Percentiles rank a stretch among this genome's conserved stretches.
These are phyloP conservation scores for Dryadomyces quercus-mongolicae DNA, from an alignment of 2,329 filamentous ascomycete species.

Conservation along the genomic window DNA sequence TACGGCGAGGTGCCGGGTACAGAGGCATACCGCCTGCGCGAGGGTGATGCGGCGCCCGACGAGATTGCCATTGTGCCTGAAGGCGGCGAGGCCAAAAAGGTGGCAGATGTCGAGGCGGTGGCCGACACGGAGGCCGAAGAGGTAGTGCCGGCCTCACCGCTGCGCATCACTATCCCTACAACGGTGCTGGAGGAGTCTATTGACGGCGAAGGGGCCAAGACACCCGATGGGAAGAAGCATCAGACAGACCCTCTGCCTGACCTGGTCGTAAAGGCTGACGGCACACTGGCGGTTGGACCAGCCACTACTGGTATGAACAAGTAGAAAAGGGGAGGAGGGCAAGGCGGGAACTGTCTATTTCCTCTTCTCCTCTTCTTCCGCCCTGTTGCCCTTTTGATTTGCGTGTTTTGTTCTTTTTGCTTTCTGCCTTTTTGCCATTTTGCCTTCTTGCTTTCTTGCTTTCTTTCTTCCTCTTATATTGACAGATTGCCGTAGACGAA, in stretches of 20 bases:
- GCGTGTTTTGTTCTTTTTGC: neutral
- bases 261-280: slow-evolving; percentile 33
- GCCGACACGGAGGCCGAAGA: neutral
- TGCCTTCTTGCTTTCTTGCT: slow-evolving; percentile 8
- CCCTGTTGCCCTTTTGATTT: no score
- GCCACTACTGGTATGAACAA: slow-evolving; percentile 23
- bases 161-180: slow-evolving; percentile 26
- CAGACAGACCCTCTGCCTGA: slow-evolving; percentile 42
- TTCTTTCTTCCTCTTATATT: slow-evolving; percentile 14
- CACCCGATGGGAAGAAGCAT: slow-evolving; percentile 31
- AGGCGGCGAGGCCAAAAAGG: slow-evolving; percentile 8
- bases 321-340: slow-evolving; percentile 14
- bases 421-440: neutral
- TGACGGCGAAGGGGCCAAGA: slow-evolving; percentile 30
- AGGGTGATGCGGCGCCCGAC: slow-evolving; percentile 46
- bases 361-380: slow-evolving; percentile 8
- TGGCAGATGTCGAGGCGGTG: neutral
- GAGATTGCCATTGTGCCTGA: slow-evolving; percentile 40
- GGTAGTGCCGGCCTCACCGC: neutral
- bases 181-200: slow-evolving; percentile 42
- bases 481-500: slow-evolving; percentile 23
- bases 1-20: slow-evolving; percentile 53
- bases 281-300: slow-evolving; percentile 22
- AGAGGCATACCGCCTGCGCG: slow-evolving; percentile 41
- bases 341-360: neutral